Evolutionary conservation across 495 filamentous ascomycete genomes (phyloP).

Genomic region (Penicillium waksmanii): DNA sequence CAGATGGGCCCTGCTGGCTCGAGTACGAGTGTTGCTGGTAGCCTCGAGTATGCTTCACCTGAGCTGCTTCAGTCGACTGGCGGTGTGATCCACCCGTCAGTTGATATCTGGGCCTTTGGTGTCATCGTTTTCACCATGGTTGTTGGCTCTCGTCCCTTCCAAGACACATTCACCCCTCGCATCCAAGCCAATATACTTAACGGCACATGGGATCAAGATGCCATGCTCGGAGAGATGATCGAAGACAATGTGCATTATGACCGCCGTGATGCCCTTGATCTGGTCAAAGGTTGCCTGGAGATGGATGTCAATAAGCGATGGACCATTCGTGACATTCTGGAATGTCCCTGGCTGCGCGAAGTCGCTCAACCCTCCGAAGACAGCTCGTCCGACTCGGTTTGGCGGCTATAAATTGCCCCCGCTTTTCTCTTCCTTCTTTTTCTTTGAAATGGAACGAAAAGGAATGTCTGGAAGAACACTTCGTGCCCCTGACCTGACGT

Average conservation of each 20-base stretch:
- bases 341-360: conserved; percentile 58
- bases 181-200: conserved; percentile 62
- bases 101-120: conserved; percentile 76
- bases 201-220: conserved; percentile 63
- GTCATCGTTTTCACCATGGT: conserved; percentile 66
- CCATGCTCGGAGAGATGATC: conserved; percentile 43
- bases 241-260: conserved; percentile 28
- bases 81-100: conserved; percentile 56
- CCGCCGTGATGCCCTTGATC: conserved; percentile 50
- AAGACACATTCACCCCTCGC: conserved; percentile 61
- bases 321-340: conserved; percentile 57
- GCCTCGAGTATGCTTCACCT: conserved; percentile 69
- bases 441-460: too few species aligned
- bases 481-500: background rate
- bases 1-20: conserved; percentile 60
- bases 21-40: conserved; percentile 62
- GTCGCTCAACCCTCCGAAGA: conserved; percentile 34
- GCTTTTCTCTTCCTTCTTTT: background rate
- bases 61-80: conserved; percentile 56
- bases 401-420: conserved; percentile 37
- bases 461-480: background rate
- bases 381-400: conserved; percentile 33
- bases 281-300: conserved; percentile 56
- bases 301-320: conserved; percentile 56
- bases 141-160: conserved; percentile 70